phyloP scores from a whole-genome alignment of 1,284 basidiomycete species.

The Bjerkandera adusta region DNA sequence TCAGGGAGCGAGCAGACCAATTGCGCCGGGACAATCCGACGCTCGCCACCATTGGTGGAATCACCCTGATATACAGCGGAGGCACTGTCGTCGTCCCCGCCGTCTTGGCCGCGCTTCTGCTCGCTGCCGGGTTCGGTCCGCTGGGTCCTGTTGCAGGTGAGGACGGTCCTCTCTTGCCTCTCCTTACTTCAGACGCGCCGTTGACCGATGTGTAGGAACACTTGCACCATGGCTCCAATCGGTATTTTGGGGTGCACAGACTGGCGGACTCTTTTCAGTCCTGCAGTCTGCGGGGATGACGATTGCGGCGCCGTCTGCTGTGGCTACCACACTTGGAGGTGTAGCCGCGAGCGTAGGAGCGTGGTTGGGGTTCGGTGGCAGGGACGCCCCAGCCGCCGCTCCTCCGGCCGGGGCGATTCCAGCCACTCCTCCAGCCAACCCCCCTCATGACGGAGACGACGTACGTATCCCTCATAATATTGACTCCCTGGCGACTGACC shows the following conservation, averaged over 20 bases:
- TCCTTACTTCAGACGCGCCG: not conserved
- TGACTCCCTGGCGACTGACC: no score
- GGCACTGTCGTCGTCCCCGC: constrained; percentile 1
- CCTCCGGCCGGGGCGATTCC: no score
- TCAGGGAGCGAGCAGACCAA: not conserved
- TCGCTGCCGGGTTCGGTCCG: constrained; percentile 7
- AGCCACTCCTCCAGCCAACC: no score
- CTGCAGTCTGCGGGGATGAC: constrained; percentile 4
- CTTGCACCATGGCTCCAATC: constrained; percentile 4
- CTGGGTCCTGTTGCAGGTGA: constrained; percentile 7
- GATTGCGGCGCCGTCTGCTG: constrained; percentile 1
- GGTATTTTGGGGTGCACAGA: constrained; percentile 4
- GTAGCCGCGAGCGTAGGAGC: not conserved
- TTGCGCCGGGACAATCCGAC: not conserved
- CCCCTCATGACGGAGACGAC: no score
- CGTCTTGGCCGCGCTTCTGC: constrained; percentile 2
- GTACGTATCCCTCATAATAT: no score
- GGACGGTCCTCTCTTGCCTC: no score
- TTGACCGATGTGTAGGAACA: constrained; percentile 1
- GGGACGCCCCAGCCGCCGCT: no score
- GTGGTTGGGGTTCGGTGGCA: not conserved
- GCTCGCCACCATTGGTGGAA: not conserved
- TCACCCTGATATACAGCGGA: constrained; percentile 1
- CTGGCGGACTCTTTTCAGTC: constrained; percentile 1
- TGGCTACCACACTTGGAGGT: not conserved